Base-by-base conservation (phyloP, 2,329 filamentous ascomycete genomes). In the Ceratocystis smalleyi region DNA sequence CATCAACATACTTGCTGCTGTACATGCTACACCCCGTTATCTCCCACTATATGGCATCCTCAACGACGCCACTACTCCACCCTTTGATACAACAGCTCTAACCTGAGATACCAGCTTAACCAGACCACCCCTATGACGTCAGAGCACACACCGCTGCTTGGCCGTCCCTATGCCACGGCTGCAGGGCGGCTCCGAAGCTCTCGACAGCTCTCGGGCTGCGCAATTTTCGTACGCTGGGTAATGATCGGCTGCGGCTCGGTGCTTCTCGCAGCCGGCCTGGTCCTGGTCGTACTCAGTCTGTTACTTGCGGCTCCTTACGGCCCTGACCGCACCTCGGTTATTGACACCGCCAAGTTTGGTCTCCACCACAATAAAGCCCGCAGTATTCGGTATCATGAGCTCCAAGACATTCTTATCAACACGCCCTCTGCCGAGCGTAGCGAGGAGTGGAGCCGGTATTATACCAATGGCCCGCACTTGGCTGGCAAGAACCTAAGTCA, bases 401-500 rank as follows among this genome's bases (percentile, higher is more conserved):
- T 86, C n/a, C 75, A 79, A 67, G 69, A 74, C 5, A 81, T 86
- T 35, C 72, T 87, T 45, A 74, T 85, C 54, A 77, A 81, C 32
- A 85, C 82, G 0, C 84, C 84, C 4, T 79, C 78, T 64, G 76
- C 78, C 35, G 75, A 80, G 59, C 79, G 78, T 68, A 81, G 81
- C 7, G 78, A 81, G 68, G 83, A 89, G 74, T 91, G 87, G 87
- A 89, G 84, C 73, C 78, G 77, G 67, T 92, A 91, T 72, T 92
- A 92, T 70, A 88, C 88, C 0, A 77, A 85, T 0, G 89, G 89
- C 0, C 80, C 86, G 19, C 89, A 92, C 74, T 75, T 92, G 60
- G 87, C 86, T 0, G 88, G 89, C 22, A 84, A 86, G 75, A 94
- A 92, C 71, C 79, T 85, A 67, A 89, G 85, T 61, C 87, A 90